Percentiles rank a stretch among this genome's conserved stretches.
phyloP scores from a whole-genome alignment of 148 eudicot genomes.

The Spergularia marina region DNA sequence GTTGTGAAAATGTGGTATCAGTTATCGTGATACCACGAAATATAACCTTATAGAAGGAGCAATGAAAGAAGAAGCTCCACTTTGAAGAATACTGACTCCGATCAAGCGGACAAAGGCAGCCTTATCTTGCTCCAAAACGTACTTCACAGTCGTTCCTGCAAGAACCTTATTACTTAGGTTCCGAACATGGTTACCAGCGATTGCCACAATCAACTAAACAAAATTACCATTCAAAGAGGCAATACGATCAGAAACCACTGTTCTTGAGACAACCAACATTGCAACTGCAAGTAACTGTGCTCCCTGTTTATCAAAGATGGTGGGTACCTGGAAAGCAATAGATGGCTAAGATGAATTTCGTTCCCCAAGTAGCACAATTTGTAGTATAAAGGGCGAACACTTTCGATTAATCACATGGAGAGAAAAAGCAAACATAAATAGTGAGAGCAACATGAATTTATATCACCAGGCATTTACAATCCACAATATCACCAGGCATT shows the following conservation, averaged over 20 bases:
- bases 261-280: conserved; percentile 81
- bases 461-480: not conserved
- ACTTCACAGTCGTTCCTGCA: conserved; percentile 91
- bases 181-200: not conserved
- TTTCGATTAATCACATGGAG: no score
- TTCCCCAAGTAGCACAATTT: not conserved
- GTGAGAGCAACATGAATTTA: no score
- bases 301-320: conserved; percentile 91
- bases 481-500: not conserved
- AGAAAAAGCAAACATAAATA: no score
- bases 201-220: not conserved
- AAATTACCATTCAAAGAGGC: conserved; percentile 86
- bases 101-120: conserved; percentile 77
- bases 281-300: conserved; percentile 94
- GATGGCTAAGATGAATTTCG: conserved; percentile 6
- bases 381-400: not conserved
- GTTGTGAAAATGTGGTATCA: conserved; percentile 2
- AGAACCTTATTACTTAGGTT: conserved; percentile 17
- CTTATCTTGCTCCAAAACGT: conserved; percentile 90
- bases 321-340: conserved; percentile 62
- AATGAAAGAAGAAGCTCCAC: conserved; percentile 94
- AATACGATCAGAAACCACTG: conserved; percentile 93
- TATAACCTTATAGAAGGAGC: conserved; percentile 92
- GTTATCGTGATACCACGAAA: not conserved
- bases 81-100: conserved; percentile 85